Evolutionary conservation across 2,329 filamentous ascomycete species (phyloP).

Genomic region (Fusarium pilosicola): DNA sequence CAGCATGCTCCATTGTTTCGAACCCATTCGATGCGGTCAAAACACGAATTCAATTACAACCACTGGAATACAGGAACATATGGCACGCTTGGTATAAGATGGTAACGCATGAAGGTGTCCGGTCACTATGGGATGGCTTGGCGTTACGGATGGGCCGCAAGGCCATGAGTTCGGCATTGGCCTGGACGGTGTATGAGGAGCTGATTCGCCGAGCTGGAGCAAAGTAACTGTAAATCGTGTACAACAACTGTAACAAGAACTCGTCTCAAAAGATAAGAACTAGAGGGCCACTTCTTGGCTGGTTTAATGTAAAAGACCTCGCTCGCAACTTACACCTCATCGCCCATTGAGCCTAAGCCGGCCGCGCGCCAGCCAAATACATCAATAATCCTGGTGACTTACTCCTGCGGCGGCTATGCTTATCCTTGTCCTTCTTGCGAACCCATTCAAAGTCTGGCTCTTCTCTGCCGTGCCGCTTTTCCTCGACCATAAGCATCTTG

Average conservation of each 20-base stretch:
- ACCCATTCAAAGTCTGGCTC: slow-evolving; percentile 65
- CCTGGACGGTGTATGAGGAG: slow-evolving; percentile 98
- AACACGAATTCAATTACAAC: slow-evolving; percentile 92
- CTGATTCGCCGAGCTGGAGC: slow-evolving; percentile 71
- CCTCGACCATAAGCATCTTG: slow-evolving; percentile 61
- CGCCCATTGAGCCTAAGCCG: slow-evolving; percentile 44
- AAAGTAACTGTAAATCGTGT: slow-evolving; percentile 29
- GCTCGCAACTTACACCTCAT: not conserved
- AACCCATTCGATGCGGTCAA: slow-evolving; percentile 98
- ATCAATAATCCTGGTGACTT: slow-evolving; percentile 66
- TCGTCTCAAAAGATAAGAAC: slow-evolving; percentile 25
- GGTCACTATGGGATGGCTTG: slow-evolving; percentile 86
- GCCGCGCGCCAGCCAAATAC: slow-evolving; percentile 65
- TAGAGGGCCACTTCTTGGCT: slow-evolving; percentile 12
- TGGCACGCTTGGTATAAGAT: slow-evolving; percentile 79
- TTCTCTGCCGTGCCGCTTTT: slow-evolving; percentile 54
- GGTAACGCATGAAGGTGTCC: slow-evolving; percentile 81
- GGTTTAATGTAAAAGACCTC: slow-evolving; percentile 12
- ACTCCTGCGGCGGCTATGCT: slow-evolving; percentile 61
- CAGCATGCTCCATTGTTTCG: slow-evolving; percentile 84
- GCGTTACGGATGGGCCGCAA: slow-evolving; percentile 90
- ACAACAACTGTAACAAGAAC: slow-evolving; percentile 39
- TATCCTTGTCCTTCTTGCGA: slow-evolving; percentile 66
- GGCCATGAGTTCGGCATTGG: slow-evolving; percentile 90
- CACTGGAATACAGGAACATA: slow-evolving; percentile 83